These are phyloP conservation scores for Penicillium sp. DNA, from an alignment of 2,329 filamentous ascomycete genomes.

Conservation along the genomic window DNA sequence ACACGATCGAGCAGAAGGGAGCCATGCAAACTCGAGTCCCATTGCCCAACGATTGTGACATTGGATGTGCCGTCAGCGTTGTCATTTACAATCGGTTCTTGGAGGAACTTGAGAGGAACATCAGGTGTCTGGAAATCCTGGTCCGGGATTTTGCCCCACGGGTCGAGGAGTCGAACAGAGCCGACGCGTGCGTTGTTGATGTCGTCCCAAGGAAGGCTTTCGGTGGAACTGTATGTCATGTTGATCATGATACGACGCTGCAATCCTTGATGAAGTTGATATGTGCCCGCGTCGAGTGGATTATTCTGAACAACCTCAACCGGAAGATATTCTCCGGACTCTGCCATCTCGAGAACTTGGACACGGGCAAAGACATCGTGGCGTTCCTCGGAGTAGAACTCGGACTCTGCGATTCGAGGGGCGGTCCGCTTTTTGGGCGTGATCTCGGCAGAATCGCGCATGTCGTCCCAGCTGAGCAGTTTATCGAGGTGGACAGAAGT, in stretches of 20 bases:
- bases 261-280: conserved; percentile 90
- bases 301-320: conserved; percentile 86
- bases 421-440: conserved; percentile 53
- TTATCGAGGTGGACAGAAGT: conserved; percentile 94
- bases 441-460: conserved; percentile 66
- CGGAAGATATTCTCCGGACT: conserved; percentile 82
- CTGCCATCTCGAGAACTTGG: conserved; percentile 85
- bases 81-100: conserved; percentile 70
- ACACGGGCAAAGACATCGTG: conserved; percentile 86
- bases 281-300: conserved; percentile 80
- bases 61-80: conserved; percentile 87
- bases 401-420: conserved; percentile 76
- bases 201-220: conserved; percentile 82
- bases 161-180: conserved; percentile 74
- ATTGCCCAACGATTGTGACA: conserved; percentile 82
- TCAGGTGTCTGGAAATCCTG: conserved; percentile 66
- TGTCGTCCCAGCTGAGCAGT: conserved; percentile 96
- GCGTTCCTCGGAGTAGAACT: conserved; percentile 88
- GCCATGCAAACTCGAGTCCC: conserved; percentile 90
- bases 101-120: conserved; percentile 68
- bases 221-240: conserved; percentile 84
- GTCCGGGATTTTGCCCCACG: conserved; percentile 76
- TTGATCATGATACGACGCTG: conserved; percentile 83
- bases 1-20: conserved; percentile 90
- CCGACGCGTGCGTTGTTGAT: conserved; percentile 71